Percentiles rank a stretch among this genome's conserved stretches.
These are phyloP conservation scores for Apocynum venetum DNA, from an alignment of 257 asterid species.

Conservation along the genomic window DNA sequence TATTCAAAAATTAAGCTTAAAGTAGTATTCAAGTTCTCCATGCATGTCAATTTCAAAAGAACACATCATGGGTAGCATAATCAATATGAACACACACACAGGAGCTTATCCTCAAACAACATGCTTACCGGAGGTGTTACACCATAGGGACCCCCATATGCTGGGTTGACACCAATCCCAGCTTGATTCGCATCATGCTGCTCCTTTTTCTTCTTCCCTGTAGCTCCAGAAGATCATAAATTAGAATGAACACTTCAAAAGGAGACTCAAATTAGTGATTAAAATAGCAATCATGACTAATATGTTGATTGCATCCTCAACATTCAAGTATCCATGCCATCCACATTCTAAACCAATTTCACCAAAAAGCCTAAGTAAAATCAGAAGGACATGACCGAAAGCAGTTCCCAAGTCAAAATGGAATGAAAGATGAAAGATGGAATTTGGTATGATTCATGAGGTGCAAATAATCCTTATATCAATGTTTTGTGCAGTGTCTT, in stretches of 20 bases:
- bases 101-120: conserved; percentile 12
- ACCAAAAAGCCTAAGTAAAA: not conserved
- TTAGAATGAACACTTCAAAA: not conserved
- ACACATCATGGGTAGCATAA: not conserved
- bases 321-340: not conserved
- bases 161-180: conserved; percentile 56
- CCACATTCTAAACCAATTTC: not conserved
- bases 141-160: conserved; percentile 72
- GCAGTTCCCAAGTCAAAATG: not conserved
- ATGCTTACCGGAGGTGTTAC: conserved; percentile 84
- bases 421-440: not conserved
- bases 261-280: not conserved
- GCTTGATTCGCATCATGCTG: conserved; percentile 76
- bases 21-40: not conserved
- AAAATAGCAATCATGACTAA: not conserved
- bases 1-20: not conserved
- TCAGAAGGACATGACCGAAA: not conserved
- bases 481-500: conserved; percentile 9
- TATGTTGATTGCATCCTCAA: not conserved
- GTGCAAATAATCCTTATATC: conserved; percentile 1
- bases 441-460: too few relatives aligned
- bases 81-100: not conserved
- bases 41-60: not conserved
- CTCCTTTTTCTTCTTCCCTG: conserved; percentile 93
- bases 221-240: conserved; percentile 15